Conservation (phyloP, 225 moss, liverwort and hornwort genomes). For the Marchantia polymorpha region DNA sequence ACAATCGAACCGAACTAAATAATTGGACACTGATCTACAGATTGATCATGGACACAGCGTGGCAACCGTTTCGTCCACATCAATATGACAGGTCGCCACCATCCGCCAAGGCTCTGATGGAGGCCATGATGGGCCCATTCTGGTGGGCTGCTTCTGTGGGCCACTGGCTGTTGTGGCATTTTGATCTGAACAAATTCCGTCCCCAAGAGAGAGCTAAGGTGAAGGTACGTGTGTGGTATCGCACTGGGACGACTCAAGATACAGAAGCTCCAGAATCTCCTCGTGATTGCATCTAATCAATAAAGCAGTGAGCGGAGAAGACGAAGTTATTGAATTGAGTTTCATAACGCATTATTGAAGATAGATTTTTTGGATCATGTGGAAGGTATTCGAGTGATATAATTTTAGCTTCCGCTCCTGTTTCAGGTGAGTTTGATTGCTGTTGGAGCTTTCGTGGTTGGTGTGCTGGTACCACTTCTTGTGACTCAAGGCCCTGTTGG, state of each 20-base stretch:
- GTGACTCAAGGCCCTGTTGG: slow-evolving; percentile 65
- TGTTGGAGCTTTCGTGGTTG: slow-evolving; percentile 66
- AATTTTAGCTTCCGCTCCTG: background rate
- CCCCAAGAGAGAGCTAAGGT: slow-evolving; percentile 73
- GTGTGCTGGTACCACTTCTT: slow-evolving; percentile 62
- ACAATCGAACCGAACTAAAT: background rate
- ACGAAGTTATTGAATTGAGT: background rate
- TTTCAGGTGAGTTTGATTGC: slow-evolving; percentile 67
- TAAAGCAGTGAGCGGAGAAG: background rate
- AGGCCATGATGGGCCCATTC: slow-evolving; percentile 77
- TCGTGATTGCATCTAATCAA: background rate
- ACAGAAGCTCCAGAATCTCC: background rate
- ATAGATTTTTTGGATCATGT: background rate
- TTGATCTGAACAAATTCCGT: slow-evolving; percentile 69
- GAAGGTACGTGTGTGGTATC: slow-evolving; percentile 41
- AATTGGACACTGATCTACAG: slow-evolving; percentile 21
- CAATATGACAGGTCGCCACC: slow-evolving; percentile 65
- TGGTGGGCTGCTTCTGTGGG: slow-evolving; percentile 88
- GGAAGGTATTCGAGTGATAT: background rate
- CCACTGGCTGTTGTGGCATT: slow-evolving; percentile 90
- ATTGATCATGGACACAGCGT: slow-evolving; percentile 80
- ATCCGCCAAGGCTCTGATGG: slow-evolving; percentile 59
- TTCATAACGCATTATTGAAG: background rate
- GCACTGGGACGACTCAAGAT: background rate
- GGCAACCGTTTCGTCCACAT: slow-evolving; percentile 86